Conservation (phyloP, 23 red algal genomes). For the Gracilaria gracilis region DNA sequence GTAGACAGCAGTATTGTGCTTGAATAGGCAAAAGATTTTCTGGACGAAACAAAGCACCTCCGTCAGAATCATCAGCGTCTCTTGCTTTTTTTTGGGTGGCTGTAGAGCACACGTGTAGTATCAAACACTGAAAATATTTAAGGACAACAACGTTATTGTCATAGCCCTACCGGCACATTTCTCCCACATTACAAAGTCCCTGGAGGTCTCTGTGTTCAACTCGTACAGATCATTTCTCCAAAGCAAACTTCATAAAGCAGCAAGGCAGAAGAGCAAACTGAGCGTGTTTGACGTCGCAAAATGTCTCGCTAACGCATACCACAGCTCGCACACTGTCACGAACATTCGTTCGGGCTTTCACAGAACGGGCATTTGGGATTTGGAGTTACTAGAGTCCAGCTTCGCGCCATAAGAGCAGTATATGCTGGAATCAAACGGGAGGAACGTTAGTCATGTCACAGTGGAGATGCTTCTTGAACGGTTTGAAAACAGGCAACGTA, state of each 20-base stretch:
- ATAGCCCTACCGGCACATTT: not conserved
- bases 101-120: conserved; percentile 3
- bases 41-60: conserved; percentile 3
- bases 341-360: conserved; percentile 22
- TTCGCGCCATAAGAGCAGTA: not conserved
- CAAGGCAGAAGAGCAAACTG: not conserved
- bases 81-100: conserved; percentile 9
- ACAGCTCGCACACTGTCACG: not conserved
- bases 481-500: conserved; percentile 17
- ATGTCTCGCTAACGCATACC: not conserved
- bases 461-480: not conserved
- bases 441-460: not conserved
- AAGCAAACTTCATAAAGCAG: not conserved
- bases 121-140: not conserved
- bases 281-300: conserved; percentile 1
- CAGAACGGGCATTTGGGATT: conserved; percentile 13
- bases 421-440: not conserved
- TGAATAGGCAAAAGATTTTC: conserved; percentile 3
- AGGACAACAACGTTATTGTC: conserved; percentile 15
- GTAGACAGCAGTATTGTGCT: not conserved
- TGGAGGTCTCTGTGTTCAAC: conserved; percentile 19
- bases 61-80: not conserved
- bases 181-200: conserved; percentile 6
- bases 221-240: conserved; percentile 16
- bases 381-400: not conserved